Percentiles rank a stretch among this genome's conserved stretches.
Conservation (phyloP, 2,329 filamentous ascomycete species). For the Xylogone sp. region DNA sequence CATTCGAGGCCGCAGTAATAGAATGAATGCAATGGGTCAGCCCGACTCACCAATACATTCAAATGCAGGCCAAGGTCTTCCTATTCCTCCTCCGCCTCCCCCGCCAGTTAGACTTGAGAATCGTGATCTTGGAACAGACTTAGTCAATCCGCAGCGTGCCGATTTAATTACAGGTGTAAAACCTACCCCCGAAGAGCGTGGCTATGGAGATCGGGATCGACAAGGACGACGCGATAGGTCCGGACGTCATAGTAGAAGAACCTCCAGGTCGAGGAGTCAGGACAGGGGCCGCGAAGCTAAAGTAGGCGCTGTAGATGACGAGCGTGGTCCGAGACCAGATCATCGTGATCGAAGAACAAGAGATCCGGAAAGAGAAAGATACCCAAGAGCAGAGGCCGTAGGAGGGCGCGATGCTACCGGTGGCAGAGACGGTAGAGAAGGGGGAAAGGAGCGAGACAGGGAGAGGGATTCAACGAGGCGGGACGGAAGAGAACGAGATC, state of each 20-base stretch:
- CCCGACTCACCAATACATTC: conserved; percentile 46
- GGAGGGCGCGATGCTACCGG: conserved; percentile 15
- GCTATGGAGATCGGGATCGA: conserved; percentile 24
- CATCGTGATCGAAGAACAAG: conserved; percentile 23
- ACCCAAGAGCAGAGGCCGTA: conserved; percentile 13
- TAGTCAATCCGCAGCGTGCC: conserved; percentile 21
- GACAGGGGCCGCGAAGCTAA: conserved; percentile 25
- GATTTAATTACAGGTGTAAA: conserved; percentile 23
- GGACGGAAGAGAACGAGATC: conserved; percentile 18
- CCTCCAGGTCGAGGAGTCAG: conserved; percentile 20
- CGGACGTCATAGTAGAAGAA: conserved; percentile 25
- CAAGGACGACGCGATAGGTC: conserved; percentile 24
- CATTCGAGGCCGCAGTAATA: conserved; percentile 26
- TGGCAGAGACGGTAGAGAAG: conserved; percentile 11
- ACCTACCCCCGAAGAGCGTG: conserved; percentile 6
- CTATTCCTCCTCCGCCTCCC: conserved; percentile 51
- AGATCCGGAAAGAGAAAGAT: conserved; percentile 15
- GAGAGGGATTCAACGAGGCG: conserved; percentile 18
- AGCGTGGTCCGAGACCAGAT: conserved; percentile 18
- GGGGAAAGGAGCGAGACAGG: conserved; percentile 15
- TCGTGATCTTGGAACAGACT: conserved; percentile 17
- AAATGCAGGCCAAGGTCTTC: conserved; percentile 47
- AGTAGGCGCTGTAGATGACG: conserved; percentile 21
- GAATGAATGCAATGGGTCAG: conserved; percentile 37
- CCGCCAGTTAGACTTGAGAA: conserved; percentile 37